These are phyloP conservation scores for Colletotrichum orbiculare DNA, from an alignment of 2,329 filamentous ascomycete species.

Conservation along the genomic window DNA sequence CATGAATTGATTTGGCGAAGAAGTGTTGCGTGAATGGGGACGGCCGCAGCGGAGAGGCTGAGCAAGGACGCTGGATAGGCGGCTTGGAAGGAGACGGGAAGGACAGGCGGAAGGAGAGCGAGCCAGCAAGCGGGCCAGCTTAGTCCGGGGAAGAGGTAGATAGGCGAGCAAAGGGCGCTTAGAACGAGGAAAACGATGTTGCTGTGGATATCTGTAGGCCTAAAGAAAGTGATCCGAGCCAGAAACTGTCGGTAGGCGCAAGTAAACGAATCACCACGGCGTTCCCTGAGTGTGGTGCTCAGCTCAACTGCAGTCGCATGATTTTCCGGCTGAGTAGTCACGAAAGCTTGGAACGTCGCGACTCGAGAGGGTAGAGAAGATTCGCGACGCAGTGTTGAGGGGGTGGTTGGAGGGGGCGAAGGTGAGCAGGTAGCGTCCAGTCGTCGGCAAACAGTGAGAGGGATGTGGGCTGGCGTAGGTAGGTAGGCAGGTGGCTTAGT, in stretches of 20 bases:
- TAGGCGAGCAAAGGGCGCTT: background rate
- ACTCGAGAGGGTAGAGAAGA: too few relatives aligned
- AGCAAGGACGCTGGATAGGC: constrained; percentile 6
- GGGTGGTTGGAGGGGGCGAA: too few relatives aligned
- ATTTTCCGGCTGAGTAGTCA: constrained; percentile 22
- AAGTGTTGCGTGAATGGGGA: constrained; percentile 37
- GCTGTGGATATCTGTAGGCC: background rate
- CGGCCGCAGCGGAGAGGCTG: constrained; percentile 11
- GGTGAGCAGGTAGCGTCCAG: too few relatives aligned
- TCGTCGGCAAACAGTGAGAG: too few relatives aligned
- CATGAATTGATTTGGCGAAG: constrained; percentile 27
- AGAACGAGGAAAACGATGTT: background rate
- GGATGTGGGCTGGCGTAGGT: too few relatives aligned
- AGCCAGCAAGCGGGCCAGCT: constrained; percentile 17
- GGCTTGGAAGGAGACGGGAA: constrained; percentile 19
- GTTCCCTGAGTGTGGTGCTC: constrained; percentile 29
- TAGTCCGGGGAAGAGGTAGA: constrained; percentile 6
- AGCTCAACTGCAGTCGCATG: constrained; percentile 30
- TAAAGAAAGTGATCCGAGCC: constrained; percentile 2
- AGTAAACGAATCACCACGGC: constrained; percentile 34
- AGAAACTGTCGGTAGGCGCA: constrained; percentile 4
- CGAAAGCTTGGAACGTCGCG: background rate
- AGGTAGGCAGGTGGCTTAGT: too few relatives aligned
- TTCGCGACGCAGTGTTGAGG: too few relatives aligned
- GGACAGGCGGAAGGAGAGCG: constrained; percentile 22